Evolutionary conservation across 2,329 filamentous ascomycete species (phyloP).

Genomic region (Nemania sp.): DNA sequence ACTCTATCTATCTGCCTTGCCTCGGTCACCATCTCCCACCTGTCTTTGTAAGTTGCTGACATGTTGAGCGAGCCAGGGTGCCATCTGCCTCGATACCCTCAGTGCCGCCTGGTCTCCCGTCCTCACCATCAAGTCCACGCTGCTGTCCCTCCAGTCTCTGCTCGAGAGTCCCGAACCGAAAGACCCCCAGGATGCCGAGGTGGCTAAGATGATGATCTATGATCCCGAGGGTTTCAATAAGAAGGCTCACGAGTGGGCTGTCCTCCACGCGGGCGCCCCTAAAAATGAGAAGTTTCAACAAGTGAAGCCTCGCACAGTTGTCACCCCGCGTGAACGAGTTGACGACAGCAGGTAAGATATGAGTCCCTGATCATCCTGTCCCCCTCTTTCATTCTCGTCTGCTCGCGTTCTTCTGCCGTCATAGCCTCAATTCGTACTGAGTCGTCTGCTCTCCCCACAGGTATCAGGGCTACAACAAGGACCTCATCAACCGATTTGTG

Average conservation of each 20-base stretch:
- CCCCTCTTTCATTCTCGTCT: not conserved
- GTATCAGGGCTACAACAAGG: constrained; percentile 88
- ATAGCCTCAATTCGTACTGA: constrained; percentile 24
- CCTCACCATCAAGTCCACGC: constrained; percentile 93
- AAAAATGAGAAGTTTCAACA: constrained; percentile 48
- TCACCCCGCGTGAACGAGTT: constrained; percentile 62
- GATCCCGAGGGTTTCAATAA: constrained; percentile 82
- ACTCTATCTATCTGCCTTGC: not conserved
- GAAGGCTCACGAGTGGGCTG: constrained; percentile 90
- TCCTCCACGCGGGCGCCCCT: constrained; percentile 83
- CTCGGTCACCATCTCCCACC: not conserved
- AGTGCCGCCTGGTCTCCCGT: constrained; percentile 94
- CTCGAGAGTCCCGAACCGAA: constrained; percentile 94
- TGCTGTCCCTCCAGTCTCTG: constrained; percentile 92
- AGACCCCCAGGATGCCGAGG: constrained; percentile 96
- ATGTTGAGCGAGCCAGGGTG: constrained; percentile 70
- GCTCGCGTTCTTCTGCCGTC: not conserved
- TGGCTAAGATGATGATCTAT: constrained; percentile 87
- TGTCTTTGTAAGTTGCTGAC: not conserved
- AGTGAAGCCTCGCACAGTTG: constrained; percentile 45
- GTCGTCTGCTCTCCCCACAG: constrained; percentile 56
- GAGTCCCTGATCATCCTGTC: not conserved
- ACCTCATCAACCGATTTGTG: constrained; percentile 84
- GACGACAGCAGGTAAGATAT: constrained; percentile 61
- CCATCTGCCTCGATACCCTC: constrained; percentile 95